Conservation (phyloP, 441 rosid species). For the Macaranga tanarius region DNA sequence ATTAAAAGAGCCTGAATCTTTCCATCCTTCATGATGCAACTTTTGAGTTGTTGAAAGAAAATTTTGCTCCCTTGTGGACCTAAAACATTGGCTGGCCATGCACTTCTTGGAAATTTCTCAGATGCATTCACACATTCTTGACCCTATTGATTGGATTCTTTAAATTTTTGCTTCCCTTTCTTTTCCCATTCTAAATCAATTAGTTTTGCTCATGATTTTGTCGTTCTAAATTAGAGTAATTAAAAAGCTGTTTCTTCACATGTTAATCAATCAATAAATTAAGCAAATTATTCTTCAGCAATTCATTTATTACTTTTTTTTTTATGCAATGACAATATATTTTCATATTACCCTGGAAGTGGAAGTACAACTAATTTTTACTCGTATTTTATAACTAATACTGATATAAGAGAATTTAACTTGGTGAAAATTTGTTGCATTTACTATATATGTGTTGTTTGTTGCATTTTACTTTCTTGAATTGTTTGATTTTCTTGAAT, state of each 20-base stretch:
- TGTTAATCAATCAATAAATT: too few species aligned
- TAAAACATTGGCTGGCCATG: not conserved
- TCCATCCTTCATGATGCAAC: not conserved
- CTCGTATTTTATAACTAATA: too few species aligned
- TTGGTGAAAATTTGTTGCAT: too few species aligned
- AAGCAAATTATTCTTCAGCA: too few species aligned
- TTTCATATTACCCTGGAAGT: too few species aligned
- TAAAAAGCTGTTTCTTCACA: not conserved
- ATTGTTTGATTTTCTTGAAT: not conserved
- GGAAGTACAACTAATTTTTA: too few species aligned
- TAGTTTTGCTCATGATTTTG: not conserved
- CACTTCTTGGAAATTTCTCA: not conserved
- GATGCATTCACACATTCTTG: not conserved
- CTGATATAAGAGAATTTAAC: too few species aligned
- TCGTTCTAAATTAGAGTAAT: not conserved
- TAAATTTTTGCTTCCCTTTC: not conserved
- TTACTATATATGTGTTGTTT: not conserved
- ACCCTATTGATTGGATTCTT: not conserved
- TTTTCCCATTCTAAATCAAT: not conserved
- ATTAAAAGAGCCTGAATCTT: not conserved
- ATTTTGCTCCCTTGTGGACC: not conserved
- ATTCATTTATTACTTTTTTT: too few species aligned
- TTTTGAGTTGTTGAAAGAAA: constrained; percentile 9
- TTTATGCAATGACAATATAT: too few species aligned
- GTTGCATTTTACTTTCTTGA: not conserved